Evolutionary conservation across 2,329 filamentous ascomycete genomes (phyloP).

Genomic region (Fusarium sp.): DNA sequence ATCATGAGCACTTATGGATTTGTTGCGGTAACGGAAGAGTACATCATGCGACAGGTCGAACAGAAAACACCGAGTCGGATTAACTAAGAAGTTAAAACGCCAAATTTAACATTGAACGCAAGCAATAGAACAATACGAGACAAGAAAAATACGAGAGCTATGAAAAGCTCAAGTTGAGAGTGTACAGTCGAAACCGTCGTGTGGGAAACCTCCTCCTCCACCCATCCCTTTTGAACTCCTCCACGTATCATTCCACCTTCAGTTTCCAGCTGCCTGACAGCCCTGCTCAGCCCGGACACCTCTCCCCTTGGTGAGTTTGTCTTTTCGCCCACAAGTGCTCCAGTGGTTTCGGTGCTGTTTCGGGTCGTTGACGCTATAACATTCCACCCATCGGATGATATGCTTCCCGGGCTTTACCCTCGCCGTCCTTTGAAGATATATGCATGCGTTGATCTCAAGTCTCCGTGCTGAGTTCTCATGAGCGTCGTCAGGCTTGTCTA

Average conservation of each 20-base stretch:
- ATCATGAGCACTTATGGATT: neutral
- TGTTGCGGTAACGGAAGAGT: neutral
- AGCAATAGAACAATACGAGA: slow-evolving; percentile 36
- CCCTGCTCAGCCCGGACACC: neutral
- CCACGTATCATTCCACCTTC: slow-evolving; percentile 10
- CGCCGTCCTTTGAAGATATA: slow-evolving; percentile 24
- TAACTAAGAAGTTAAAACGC: slow-evolving; percentile 33
- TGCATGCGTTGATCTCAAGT: slow-evolving; percentile 26
- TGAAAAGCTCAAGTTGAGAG: slow-evolving; percentile 41
- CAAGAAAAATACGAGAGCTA: slow-evolving; percentile 45
- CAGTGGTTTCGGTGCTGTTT: slow-evolving; percentile 6
- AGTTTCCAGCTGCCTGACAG: slow-evolving; percentile 1
- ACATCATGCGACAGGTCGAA: neutral
- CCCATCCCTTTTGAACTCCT: slow-evolving; percentile 35
- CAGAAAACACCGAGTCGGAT: slow-evolving; percentile 6
- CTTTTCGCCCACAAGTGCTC: neutral
- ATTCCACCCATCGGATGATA: slow-evolving; percentile 23
- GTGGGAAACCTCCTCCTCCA: slow-evolving; percentile 24
- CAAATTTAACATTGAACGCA: slow-evolving; percentile 42
- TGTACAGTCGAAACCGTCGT: slow-evolving; percentile 45
- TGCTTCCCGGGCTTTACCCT: slow-evolving; percentile 37
- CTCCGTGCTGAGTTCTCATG: slow-evolving; percentile 34
- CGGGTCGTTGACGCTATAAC: slow-evolving; percentile 24
- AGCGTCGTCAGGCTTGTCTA: slow-evolving; percentile 42
- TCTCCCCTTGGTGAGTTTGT: neutral